phyloP scores from a whole-genome alignment of 495 filamentous ascomycete genomes.

The Pyronema domesticum region DNA sequence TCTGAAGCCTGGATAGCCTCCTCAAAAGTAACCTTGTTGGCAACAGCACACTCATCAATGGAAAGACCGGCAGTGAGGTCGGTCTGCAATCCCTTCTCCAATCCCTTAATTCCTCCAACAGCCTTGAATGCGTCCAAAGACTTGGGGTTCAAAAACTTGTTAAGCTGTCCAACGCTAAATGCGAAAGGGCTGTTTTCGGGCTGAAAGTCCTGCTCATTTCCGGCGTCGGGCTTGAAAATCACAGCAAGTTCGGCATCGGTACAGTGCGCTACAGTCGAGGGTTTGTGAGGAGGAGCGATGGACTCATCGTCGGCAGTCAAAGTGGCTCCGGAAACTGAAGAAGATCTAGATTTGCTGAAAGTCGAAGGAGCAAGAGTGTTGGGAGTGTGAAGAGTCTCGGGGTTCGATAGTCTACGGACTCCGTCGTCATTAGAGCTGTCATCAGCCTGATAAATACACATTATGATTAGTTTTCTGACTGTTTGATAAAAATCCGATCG shows the following conservation, averaged over 20 bases:
- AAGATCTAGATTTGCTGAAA: slow-evolving; percentile 10
- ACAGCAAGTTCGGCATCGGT: slow-evolving; percentile 20
- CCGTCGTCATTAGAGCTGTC: too few relatives aligned
- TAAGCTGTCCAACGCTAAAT: slow-evolving; percentile 50
- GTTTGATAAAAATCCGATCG: too few relatives aligned
- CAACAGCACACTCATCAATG: slow-evolving; percentile 42
- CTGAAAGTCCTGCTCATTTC: slow-evolving; percentile 44
- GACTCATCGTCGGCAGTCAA: slow-evolving; percentile 12
- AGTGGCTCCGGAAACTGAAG: slow-evolving; percentile 16
- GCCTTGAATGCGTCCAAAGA: slow-evolving; percentile 50
- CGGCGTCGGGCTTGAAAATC: slow-evolving; percentile 48
- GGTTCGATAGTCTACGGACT: too few relatives aligned
- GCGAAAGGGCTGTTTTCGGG: slow-evolving; percentile 53
- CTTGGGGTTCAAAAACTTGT: slow-evolving; percentile 61
- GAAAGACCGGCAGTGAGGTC: slow-evolving; percentile 47
- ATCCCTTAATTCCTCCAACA: slow-evolving; percentile 46
- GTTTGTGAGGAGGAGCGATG: not conserved
- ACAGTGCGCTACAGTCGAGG: slow-evolving; percentile 13
- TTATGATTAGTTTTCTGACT: too few relatives aligned
- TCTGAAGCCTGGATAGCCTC: slow-evolving; percentile 31
- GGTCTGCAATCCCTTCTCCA: slow-evolving; percentile 51
- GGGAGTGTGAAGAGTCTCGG: too few relatives aligned
- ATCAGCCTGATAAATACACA: too few relatives aligned
- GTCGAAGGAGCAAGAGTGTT: too few relatives aligned
- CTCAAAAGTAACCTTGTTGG: slow-evolving; percentile 41